Evolutionary conservation across 345 rosid species (phyloP).

Genomic region (Hibiscus mutabilis): DNA sequence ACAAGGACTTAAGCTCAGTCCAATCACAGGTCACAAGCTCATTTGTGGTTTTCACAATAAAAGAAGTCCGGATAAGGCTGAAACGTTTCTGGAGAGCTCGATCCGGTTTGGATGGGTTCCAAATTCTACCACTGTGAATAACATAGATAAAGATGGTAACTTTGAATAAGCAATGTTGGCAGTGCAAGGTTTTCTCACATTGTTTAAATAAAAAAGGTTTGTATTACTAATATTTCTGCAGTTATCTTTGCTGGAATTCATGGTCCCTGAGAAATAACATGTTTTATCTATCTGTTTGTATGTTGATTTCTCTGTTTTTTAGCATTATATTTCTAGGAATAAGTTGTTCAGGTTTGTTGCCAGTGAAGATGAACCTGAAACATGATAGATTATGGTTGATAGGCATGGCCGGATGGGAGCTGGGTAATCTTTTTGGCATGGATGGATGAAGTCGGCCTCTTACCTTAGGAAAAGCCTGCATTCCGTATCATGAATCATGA

Average conservation of each 20-base stretch:
- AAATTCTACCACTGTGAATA: conserved; percentile 30
- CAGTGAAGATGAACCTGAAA: too few species aligned
- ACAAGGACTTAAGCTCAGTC: conserved; percentile 38
- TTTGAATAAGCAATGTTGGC: background rate
- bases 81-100: conserved; percentile 41
- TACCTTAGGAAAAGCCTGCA: too few species aligned
- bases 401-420: too few species aligned
- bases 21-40: conserved; percentile 37
- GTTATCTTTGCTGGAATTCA: background rate
- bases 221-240: background rate
- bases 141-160: conserved; percentile 17
- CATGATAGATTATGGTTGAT: too few species aligned
- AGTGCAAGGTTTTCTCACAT: background rate
- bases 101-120: conserved; percentile 43
- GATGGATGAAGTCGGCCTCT: too few species aligned
- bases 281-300: background rate
- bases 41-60: conserved; percentile 38
- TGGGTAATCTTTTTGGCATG: too few species aligned
- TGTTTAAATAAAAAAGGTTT: too few species aligned
- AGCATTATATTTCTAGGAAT: background rate
- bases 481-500: too few species aligned
- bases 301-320: background rate
- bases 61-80: conserved; percentile 42
- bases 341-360: background rate
- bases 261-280: background rate